Conservation (phyloP, 2,329 filamentous ascomycete species). For the Cladosporium sphaerospermum region DNA sequence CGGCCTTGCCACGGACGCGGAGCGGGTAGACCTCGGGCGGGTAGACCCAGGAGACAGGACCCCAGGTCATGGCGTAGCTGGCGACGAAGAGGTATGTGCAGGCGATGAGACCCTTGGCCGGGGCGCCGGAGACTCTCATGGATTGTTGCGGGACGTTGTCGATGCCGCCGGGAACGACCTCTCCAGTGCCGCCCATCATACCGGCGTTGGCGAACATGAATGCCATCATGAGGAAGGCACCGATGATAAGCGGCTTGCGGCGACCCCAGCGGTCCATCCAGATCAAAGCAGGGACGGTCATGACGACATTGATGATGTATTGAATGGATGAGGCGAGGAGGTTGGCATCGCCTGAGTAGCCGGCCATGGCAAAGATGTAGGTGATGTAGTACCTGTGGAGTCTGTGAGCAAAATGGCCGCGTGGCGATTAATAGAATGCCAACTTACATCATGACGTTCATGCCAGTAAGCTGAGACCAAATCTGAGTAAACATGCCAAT, state of each 20-base stretch:
- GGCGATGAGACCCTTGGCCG: slow-evolving; percentile 46
- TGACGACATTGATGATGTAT: slow-evolving; percentile 72
- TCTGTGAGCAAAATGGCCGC: not conserved
- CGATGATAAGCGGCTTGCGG: slow-evolving; percentile 59
- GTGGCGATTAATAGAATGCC: not conserved
- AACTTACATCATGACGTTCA: slow-evolving; percentile 60
- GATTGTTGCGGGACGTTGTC: slow-evolving; percentile 35
- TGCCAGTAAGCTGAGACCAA: slow-evolving; percentile 67
- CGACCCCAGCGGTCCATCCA: slow-evolving; percentile 73
- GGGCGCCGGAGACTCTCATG: slow-evolving; percentile 33
- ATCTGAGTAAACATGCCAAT: slow-evolving; percentile 67
- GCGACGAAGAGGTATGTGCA: slow-evolving; percentile 68
- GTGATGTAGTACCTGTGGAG: slow-evolving; percentile 25
- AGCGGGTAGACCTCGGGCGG: slow-evolving; percentile 59
- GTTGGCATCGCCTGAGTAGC: slow-evolving; percentile 47
- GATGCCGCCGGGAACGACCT: slow-evolving; percentile 32
- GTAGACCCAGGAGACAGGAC: slow-evolving; percentile 61
- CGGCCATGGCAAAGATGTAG: slow-evolving; percentile 68
- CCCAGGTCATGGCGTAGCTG: slow-evolving; percentile 58
- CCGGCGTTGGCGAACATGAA: slow-evolving; percentile 59
- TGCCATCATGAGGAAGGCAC: slow-evolving; percentile 57
- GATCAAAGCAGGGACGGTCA: slow-evolving; percentile 70
- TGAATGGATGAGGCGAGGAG: slow-evolving; percentile 64
- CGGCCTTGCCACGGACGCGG: slow-evolving; percentile 54
- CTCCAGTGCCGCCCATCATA: slow-evolving; percentile 56